Conservation (phyloP, 441 rosid genomes). For the Viola pubescens region DNA sequence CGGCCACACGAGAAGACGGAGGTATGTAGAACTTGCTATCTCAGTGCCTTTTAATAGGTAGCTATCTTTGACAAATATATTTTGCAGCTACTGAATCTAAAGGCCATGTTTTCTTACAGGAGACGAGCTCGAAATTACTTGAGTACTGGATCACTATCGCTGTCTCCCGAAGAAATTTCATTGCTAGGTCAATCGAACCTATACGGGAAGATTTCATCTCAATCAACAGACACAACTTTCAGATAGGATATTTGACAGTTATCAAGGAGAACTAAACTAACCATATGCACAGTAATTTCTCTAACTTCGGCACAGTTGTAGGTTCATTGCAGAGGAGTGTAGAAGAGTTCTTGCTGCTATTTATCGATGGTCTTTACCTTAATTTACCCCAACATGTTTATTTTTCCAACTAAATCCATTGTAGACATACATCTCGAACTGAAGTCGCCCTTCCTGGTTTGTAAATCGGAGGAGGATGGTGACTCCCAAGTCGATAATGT, state of each 20-base stretch:
- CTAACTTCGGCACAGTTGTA: not conserved
- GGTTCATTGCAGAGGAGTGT: too few relatives aligned
- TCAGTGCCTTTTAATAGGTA: not conserved
- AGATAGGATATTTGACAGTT: not conserved
- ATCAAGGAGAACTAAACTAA: not conserved
- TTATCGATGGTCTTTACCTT: too few relatives aligned
- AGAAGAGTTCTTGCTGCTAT: too few relatives aligned
- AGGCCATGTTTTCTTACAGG: constrained; percentile 32
- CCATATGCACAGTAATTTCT: not conserved
- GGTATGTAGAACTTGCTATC: constrained; percentile 29
- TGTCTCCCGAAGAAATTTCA: constrained; percentile 64
- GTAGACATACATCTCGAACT: too few relatives aligned
- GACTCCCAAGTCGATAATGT: too few relatives aligned
- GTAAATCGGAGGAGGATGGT: too few relatives aligned
- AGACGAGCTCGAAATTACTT: constrained; percentile 59
- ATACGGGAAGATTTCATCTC: constrained; percentile 26
- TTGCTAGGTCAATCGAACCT: constrained; percentile 39
- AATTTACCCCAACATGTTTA: too few relatives aligned
- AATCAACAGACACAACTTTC: constrained; percentile 8
- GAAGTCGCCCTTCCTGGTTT: too few relatives aligned
- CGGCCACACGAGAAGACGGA: constrained; percentile 31
- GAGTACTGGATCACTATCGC: constrained; percentile 40
- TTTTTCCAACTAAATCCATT: too few relatives aligned
- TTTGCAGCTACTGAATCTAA: not conserved
- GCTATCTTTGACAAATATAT: not conserved